phyloP scores from a whole-genome alignment of 257 asterid species.

The Orobanche coerulescens region DNA sequence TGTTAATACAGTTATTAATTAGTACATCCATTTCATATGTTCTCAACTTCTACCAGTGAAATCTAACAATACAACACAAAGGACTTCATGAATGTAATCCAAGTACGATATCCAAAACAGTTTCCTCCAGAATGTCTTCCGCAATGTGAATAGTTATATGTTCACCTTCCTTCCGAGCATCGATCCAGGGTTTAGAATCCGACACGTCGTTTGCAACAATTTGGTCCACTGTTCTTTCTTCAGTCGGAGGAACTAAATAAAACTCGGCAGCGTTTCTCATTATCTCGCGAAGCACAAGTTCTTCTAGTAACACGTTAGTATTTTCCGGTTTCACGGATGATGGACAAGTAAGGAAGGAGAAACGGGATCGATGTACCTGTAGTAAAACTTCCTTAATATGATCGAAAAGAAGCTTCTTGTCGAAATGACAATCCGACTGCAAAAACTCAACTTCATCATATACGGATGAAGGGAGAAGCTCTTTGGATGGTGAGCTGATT shows the following conservation, averaged over 20 bases:
- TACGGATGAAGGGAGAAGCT: conserved; percentile 29
- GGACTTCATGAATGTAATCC: conserved; percentile 26
- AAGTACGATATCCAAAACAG: conserved; percentile 30
- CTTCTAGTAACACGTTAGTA: conserved; percentile 27
- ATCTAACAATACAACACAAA: too few species aligned
- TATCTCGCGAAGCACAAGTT: conserved; percentile 37
- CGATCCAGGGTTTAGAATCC: conserved; percentile 38
- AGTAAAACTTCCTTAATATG: conserved; percentile 43
- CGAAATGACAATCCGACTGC: conserved; percentile 20
- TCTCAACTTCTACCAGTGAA: too few species aligned
- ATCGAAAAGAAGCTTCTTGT: conserved; percentile 48
- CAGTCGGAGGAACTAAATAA: conserved; percentile 26
- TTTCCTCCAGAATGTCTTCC: conserved; percentile 44
- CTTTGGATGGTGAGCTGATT: conserved; percentile 25
- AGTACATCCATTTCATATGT: too few species aligned
- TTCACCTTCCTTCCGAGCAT: conserved; percentile 31
- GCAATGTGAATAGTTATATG: conserved; percentile 33
- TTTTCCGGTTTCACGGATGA: conserved; percentile 29
- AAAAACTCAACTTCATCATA: conserved; percentile 26
- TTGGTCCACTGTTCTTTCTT: conserved; percentile 32
- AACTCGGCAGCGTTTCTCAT: conserved; percentile 39
- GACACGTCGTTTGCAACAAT: conserved; percentile 28
- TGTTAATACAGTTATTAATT: too few species aligned
- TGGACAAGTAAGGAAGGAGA: conserved; percentile 31
- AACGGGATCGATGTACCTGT: conserved; percentile 23